A percentile compares a stretch with the other conserved stretches of the same genome.
Evolutionary conservation across 164 flowering plant species (phyloP).

Genomic region (grape (Vitis vinifera)): DNA sequence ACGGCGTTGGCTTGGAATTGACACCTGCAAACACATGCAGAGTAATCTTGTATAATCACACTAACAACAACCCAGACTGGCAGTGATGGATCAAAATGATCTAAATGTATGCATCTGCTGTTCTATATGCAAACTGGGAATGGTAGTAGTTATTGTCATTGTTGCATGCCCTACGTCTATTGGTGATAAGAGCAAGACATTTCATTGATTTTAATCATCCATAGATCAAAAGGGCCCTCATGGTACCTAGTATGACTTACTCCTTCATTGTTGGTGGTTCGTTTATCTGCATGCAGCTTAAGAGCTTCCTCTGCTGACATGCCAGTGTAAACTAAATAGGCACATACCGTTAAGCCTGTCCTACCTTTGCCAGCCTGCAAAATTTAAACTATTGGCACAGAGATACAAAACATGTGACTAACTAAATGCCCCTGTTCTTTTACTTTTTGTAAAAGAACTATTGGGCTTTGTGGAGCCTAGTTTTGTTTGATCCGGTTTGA

Average conservation of each 20-base stretch:
- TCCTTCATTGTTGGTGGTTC: constrained; percentile 78
- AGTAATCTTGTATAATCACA: neutral
- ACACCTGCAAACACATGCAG: constrained; percentile 44
- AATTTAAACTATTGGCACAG: constrained; percentile 11
- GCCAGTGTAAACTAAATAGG: constrained; percentile 71
- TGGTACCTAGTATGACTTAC: constrained; percentile 30
- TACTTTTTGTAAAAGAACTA: too few relatives aligned
- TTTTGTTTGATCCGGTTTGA: too few relatives aligned
- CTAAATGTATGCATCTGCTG: too few relatives aligned
- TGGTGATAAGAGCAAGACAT: too few relatives aligned
- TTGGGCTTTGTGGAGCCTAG: too few relatives aligned
- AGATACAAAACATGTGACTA: neutral
- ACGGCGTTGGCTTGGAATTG: constrained; percentile 85
- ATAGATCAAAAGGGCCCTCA: too few relatives aligned
- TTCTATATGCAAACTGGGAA: too few relatives aligned
- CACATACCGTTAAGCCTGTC: constrained; percentile 86
- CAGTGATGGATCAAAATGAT: neutral
- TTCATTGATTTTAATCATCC: too few relatives aligned
- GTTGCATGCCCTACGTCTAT: too few relatives aligned
- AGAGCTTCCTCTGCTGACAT: constrained; percentile 79
- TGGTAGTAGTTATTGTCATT: too few relatives aligned
- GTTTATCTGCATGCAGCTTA: constrained; percentile 62
- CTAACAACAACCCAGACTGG: neutral
- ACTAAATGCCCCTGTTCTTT: neutral
- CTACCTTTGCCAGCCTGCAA: constrained; percentile 92